phyloP scores from a whole-genome alignment of 148 eudicot genomes.

The Diospyros lotus region DNA sequence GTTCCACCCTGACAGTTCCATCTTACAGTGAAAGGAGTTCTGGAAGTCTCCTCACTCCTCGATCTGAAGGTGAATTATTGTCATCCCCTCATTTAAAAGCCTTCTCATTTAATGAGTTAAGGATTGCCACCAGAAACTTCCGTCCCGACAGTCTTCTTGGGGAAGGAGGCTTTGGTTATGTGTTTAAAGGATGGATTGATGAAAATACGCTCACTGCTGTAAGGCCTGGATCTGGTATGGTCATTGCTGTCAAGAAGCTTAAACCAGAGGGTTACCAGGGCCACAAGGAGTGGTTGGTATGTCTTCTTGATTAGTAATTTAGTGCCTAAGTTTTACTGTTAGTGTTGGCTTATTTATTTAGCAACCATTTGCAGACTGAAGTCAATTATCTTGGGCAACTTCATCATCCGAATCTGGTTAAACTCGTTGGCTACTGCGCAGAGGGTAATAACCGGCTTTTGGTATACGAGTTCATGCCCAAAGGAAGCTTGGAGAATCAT shows the following conservation, averaged over 20 bases:
- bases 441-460: conserved; percentile 31
- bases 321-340: neutral
- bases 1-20: conserved; percentile 32
- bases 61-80: conserved; percentile 31
- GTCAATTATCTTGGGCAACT: conserved; percentile 35
- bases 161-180: conserved; percentile 37
- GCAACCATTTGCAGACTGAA: conserved; percentile 26
- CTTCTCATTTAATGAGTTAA: conserved; percentile 26
- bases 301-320: conserved; percentile 1
- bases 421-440: conserved; percentile 31
- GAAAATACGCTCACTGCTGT: conserved; percentile 23
- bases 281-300: conserved; percentile 37
- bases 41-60: conserved; percentile 50
- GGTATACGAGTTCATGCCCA: conserved; percentile 35
- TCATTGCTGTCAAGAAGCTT: conserved; percentile 32
- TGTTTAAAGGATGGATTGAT: conserved; percentile 38
- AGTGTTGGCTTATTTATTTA: neutral
- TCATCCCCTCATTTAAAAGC: conserved; percentile 22
- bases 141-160: conserved; percentile 32
- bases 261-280: conserved; percentile 35
- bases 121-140: conserved; percentile 28
- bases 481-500: conserved; percentile 37
- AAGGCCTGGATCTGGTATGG: conserved; percentile 32
- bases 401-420: conserved; percentile 35
- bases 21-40: conserved; percentile 39